These are phyloP conservation scores for Phaeosphaeriaceae sp. DNA, from an alignment of 2,329 filamentous ascomycete genomes.

Conservation along the genomic window DNA sequence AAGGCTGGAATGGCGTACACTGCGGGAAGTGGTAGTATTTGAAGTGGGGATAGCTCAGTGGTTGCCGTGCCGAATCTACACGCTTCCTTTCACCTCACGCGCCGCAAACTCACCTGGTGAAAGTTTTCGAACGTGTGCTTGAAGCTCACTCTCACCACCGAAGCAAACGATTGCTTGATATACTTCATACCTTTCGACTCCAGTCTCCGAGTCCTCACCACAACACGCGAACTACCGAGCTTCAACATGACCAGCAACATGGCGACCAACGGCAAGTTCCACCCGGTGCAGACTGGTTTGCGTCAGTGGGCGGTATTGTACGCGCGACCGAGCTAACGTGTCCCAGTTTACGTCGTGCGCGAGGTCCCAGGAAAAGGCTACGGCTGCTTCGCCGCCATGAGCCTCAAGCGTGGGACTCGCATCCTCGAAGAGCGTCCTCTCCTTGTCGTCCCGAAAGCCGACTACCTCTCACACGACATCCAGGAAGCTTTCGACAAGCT, in stretches of 20 bases:
- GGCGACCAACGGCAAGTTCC: background rate
- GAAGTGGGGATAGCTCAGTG: background rate
- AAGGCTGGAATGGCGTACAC: too few relatives aligned
- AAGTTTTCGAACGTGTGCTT: too few relatives aligned
- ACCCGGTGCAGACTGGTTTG: background rate
- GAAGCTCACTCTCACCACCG: background rate
- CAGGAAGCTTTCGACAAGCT: slow-evolving; percentile 31
- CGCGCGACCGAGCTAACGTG: background rate
- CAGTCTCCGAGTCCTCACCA: background rate
- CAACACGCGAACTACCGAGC: background rate
- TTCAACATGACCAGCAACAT: background rate
- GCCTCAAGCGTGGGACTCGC: slow-evolving; percentile 47
- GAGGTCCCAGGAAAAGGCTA: slow-evolving; percentile 49
- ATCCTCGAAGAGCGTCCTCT: slow-evolving; percentile 51
- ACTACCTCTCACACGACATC: slow-evolving; percentile 46
- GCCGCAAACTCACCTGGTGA: too few relatives aligned
- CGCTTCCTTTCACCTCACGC: too few relatives aligned
- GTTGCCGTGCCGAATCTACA: background rate
- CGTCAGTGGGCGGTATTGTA: background rate
- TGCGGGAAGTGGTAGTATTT: too few relatives aligned
- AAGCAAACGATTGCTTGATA: background rate
- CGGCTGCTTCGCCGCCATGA: slow-evolving; percentile 49
- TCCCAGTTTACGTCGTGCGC: slow-evolving; percentile 34
- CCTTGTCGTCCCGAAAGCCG: slow-evolving; percentile 38
- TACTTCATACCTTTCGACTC: background rate